A percentile compares a stretch with the other conserved stretches of the same genome.
These are phyloP conservation scores for Bruguiera parviflora DNA, from an alignment of 345 rosid genomes.

Conservation along the genomic window DNA sequence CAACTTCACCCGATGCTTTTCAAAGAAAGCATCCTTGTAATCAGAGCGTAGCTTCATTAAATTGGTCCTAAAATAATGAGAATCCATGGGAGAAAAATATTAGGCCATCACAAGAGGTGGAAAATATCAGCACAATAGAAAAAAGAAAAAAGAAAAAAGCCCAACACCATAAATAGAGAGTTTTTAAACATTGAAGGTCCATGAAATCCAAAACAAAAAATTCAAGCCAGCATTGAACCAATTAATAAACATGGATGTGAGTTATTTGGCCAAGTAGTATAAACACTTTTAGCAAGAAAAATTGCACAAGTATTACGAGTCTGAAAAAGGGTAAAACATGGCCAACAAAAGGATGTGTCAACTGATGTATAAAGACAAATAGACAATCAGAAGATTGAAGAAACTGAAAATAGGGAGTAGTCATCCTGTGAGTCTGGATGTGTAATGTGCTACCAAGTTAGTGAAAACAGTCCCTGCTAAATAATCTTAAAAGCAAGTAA, in stretches of 20 bases:
- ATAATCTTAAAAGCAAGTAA: not conserved
- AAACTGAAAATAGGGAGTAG: not conserved
- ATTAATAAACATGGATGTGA: not conserved
- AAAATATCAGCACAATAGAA: not conserved
- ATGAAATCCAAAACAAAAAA: too few species aligned
- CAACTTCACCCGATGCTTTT: conserved; percentile 87
- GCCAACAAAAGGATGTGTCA: not conserved
- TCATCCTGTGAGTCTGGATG: not conserved
- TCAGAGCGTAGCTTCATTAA: conserved; percentile 94
- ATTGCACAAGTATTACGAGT: not conserved
- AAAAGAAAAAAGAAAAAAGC: too few species aligned
- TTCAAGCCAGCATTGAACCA: not conserved
- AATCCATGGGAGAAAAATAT: not conserved
- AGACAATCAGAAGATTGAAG: not conserved
- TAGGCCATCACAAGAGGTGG: not conserved
- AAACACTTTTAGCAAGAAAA: conserved; percentile 1
- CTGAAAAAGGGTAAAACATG: not conserved
- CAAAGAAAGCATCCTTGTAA: conserved; percentile 85
- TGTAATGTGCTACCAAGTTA: not conserved
- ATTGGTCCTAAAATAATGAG: conserved; percentile 59
- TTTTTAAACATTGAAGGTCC: not conserved
- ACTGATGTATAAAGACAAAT: not conserved
- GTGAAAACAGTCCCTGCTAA: not conserved
- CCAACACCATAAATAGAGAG: not conserved
- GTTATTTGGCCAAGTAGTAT: not conserved